Evolutionary conservation across 306 rosid genomes (phyloP), one percentile per base, ranked within the genome.

Genomic region (Vigna angularis): DNA sequence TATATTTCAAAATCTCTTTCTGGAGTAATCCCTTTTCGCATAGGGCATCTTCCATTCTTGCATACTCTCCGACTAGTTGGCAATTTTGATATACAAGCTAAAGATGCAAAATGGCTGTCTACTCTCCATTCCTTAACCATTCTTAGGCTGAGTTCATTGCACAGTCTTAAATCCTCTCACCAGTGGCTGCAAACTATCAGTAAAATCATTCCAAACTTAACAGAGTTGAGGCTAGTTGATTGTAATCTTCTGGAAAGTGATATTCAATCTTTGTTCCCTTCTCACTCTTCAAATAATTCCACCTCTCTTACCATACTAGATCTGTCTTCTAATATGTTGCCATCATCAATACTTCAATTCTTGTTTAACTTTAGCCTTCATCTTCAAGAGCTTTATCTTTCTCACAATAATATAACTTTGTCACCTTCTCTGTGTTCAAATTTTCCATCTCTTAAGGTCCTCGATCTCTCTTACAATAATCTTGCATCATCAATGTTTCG

Each of bases 131-230:
- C 16, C 9, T 79, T 79, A 38, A 36, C 64, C 20, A 36, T 0
- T 49, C 72, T 79, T 49, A 24, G 36, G 22, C 50, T 70, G 24
- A 48, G 22, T 15, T 42, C 45, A 24, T 9, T 44, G 0, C 49
- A 2, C 0, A 2, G 3, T 30, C 20, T 57, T 44, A 2, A 4
- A 5, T 10, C 28, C 7, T 59, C 70, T 74, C 49, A 7, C 32
- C 14, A n/a, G 4, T n/a, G 2, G 61, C 28, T 58, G 0, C 78
- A 58, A 24, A 26, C 8, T 2, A 61, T 61, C 7, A 7, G 15
- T 28, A 47, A 61, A 15, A 13, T 28, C n/a, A 12, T 73, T 74
- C 58, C 70, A 59, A 61, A 61, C 44, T 61, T 61, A 14, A 61
- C 1, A 14, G 66, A 30, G 20, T 6, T 61, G 44, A 61, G 20